Evolutionary conservation across 2,329 filamentous ascomycete genomes (phyloP).

Genomic region (Talaromyces sp.): DNA sequence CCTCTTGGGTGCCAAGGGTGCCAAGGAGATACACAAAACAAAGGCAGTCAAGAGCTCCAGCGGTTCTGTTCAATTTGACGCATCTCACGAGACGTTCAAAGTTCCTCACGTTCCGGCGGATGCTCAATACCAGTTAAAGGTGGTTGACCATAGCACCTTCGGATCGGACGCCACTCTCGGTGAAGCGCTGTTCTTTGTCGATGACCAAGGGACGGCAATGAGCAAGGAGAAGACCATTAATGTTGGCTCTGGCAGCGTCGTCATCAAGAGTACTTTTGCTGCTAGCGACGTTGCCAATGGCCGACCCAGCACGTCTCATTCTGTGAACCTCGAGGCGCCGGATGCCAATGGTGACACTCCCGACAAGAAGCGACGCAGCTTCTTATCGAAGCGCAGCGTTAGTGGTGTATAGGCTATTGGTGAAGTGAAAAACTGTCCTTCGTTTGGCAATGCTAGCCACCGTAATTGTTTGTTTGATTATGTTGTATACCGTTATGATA

Average conservation of each 20-base stretch:
- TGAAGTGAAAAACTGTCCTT: neutral
- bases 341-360: conserved; percentile 35
- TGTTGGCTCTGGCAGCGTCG: conserved; percentile 69
- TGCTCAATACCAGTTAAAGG: conserved; percentile 78
- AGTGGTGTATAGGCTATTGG: conserved; percentile 28
- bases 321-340: conserved; percentile 27
- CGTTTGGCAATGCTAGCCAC: neutral
- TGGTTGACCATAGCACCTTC: conserved; percentile 81
- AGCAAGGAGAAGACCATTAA: conserved; percentile 69
- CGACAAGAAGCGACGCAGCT: conserved; percentile 44
- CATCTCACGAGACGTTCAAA: conserved; percentile 68
- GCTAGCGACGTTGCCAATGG: conserved; percentile 44
- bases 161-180: conserved; percentile 80
- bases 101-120: conserved; percentile 70
- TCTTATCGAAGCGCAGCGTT: conserved; percentile 45
- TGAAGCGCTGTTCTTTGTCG: conserved; percentile 86
- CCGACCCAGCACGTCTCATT: conserved; percentile 37
- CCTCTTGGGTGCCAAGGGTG: conserved; percentile 62
- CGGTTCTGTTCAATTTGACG: conserved; percentile 65
- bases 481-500: conserved; percentile 18
- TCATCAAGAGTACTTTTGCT: conserved; percentile 70
- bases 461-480: conserved; percentile 1
- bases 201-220: conserved; percentile 65
- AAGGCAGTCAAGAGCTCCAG: conserved; percentile 73
- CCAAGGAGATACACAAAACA: conserved; percentile 83